Base-by-base conservation (phyloP, 176 grass and related monocot species). In the Lolium rigidum region DNA sequence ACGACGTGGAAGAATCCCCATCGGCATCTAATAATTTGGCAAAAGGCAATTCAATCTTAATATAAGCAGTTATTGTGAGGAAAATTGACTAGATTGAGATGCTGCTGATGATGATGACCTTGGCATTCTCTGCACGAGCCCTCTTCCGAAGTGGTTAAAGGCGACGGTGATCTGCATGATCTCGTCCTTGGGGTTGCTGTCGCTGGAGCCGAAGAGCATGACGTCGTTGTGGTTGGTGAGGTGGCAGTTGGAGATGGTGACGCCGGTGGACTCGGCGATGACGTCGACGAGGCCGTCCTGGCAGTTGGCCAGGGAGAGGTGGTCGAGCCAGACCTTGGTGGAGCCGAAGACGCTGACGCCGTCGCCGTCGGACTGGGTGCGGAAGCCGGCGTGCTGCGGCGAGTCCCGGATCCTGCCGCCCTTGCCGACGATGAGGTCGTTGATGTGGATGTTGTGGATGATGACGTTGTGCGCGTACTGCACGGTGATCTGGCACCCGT, bases 1-100 rank as follows among this genome's bases (percentile, higher is more conserved):
- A 97, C 90, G 3, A 97, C 92, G 71, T 94, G 95, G 92, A 93
- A 91, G 86, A 97, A 97, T 6, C 95, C 95, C 92, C 92, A 97
- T 12, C 92, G 88, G 74, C 95, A 97, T 25, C 94, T 97, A 25
- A 25, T 25, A 41, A 80, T 62, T 1, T 28, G 10, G 72, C 72
- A 74, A 15, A 43, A 80, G 5, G 43, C 43, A 20, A 65, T 6
- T 9, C 12, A 49, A 15, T 13, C n/a, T 78, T 18, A 21, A 20
- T 82, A 9, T n/a, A 46, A 24, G 11, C 14, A 22, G 22, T 67
- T 38, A 62, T 31, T 28, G 28, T 14, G 10, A 82, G n/a, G 56
- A 26, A 25, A 70, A 1, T 64, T 12, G 80, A 15, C 38, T 43
- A 43, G 57, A 22, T 11, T 49, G 61, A 35, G 16, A 52, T 20